Percentiles rank a stretch among this genome's conserved stretches.
These are phyloP conservation scores for Neonectria neomacrospora DNA, from an alignment of 2,329 filamentous ascomycete genomes.

Conservation along the genomic window DNA sequence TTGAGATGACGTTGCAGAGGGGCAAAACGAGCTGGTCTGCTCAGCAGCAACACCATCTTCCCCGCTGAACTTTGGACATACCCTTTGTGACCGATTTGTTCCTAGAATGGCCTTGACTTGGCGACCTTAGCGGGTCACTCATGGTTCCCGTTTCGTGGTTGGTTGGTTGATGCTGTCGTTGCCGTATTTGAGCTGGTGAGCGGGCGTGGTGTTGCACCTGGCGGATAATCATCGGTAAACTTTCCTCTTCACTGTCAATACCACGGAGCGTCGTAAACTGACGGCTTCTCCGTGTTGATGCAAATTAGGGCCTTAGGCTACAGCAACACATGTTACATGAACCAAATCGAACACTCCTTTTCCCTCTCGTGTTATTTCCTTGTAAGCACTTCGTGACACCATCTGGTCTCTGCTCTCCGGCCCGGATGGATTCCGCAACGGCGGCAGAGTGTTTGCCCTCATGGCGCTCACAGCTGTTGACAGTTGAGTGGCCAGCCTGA, in stretches of 20 bases:
- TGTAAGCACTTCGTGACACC: no score
- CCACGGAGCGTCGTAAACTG: neutral
- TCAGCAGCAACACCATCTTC: neutral
- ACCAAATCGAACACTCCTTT: no score
- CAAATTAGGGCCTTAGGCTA: no score
- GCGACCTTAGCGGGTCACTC: conserved; percentile 46
- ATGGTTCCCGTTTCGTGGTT: conserved; percentile 33
- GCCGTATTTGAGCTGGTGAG: conserved; percentile 22
- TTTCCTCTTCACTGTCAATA: neutral
- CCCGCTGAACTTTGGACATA: conserved; percentile 35
- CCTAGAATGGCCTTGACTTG: conserved; percentile 48
- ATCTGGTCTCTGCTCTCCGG: no score
- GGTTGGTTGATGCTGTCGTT: conserved; percentile 21
- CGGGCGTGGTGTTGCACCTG: conserved; percentile 19
- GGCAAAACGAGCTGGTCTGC: neutral
- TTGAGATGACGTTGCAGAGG: conserved; percentile 20
- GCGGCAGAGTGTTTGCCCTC: no score
- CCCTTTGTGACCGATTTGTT: conserved; percentile 54
- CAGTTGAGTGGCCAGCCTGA: no score
- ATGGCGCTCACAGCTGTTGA: no score
- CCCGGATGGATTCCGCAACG: no score
- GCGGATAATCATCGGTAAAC: conserved; percentile 43
- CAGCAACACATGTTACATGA: no score
- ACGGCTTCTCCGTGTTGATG: neutral
- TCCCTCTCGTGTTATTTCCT: no score